A percentile compares a stretch with the other conserved stretches of the same genome.
These are phyloP conservation scores for Penicillium cinerascens DNA, from an alignment of 495 filamentous ascomycete species.

Conservation along the genomic window DNA sequence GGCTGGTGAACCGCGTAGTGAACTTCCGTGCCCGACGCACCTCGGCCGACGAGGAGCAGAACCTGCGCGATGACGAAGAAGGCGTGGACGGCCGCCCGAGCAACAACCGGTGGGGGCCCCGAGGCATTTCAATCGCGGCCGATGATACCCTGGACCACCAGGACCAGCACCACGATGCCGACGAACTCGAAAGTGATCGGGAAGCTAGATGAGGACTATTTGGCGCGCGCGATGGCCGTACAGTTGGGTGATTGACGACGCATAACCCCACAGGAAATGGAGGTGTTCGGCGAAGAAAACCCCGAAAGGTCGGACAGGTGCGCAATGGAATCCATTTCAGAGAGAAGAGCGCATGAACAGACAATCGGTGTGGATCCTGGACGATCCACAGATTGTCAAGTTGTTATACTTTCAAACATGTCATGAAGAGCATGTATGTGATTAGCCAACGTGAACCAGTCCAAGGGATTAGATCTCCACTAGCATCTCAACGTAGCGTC, in stretches of 20 bases:
- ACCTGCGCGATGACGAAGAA: constrained; percentile 37
- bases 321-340: not conserved
- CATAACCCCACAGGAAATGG: not conserved
- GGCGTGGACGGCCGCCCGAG: constrained; percentile 22
- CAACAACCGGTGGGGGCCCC: constrained; percentile 65
- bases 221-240: not conserved
- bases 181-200: constrained; percentile 2
- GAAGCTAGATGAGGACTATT: constrained; percentile 4
- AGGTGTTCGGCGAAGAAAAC: not conserved
- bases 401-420: not conserved
- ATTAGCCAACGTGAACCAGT: not conserved
- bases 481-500: not conserved
- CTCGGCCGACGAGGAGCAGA: constrained; percentile 36
- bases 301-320: not conserved
- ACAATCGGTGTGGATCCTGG: not conserved
- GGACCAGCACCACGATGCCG: constrained; percentile 30
- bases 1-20: constrained; percentile 56
- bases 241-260: not conserved
- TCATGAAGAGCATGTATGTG: not conserved
- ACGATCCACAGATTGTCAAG: not conserved
- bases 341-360: not conserved
- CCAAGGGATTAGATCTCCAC: too few relatives aligned
- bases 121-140: constrained; percentile 76
- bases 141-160: constrained; percentile 63
- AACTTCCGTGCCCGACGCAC: constrained; percentile 34